Conservation (phyloP, 148 eudicot species). For the Camellia lanceoleosa region DNA sequence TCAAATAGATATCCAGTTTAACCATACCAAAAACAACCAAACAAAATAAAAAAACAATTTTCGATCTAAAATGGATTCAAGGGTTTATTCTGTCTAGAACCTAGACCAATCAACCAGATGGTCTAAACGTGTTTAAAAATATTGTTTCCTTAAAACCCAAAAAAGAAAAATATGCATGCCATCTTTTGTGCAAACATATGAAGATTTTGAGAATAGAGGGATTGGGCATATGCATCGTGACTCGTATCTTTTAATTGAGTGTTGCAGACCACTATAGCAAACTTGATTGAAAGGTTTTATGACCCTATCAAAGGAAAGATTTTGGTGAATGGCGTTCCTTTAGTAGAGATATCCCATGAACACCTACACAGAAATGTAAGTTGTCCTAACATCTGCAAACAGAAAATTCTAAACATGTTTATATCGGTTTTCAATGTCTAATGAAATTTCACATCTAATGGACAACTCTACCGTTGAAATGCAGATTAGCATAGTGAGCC, state of each 20-base stretch:
- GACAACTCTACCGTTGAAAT: neutral
- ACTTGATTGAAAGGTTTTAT: conserved; percentile 83
- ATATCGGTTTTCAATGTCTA: neutral
- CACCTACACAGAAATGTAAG: conserved; percentile 78
- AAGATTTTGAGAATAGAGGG: neutral
- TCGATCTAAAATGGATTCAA: too few relatives aligned
- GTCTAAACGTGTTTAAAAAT: neutral
- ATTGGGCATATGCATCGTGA: neutral
- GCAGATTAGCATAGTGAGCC: conserved; percentile 94
- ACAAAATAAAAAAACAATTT: too few relatives aligned
- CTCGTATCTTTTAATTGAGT: conserved; percentile 2
- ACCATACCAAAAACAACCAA: too few relatives aligned
- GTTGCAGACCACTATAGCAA: conserved; percentile 86
- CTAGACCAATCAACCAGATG: too few relatives aligned
- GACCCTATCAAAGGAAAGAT: conserved; percentile 81
- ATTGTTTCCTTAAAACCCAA: neutral
- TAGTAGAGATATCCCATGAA: conserved; percentile 68
- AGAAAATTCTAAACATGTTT: neutral
- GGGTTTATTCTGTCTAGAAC: too few relatives aligned
- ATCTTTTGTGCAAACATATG: neutral
- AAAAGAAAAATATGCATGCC: neutral
- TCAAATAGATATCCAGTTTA: too few relatives aligned
- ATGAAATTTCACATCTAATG: neutral
- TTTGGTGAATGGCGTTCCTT: conserved; percentile 70
- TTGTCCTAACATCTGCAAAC: neutral